phyloP scores from a whole-genome alignment of 2,329 filamentous ascomycete species.

The Colletotrichum tanaceti region DNA sequence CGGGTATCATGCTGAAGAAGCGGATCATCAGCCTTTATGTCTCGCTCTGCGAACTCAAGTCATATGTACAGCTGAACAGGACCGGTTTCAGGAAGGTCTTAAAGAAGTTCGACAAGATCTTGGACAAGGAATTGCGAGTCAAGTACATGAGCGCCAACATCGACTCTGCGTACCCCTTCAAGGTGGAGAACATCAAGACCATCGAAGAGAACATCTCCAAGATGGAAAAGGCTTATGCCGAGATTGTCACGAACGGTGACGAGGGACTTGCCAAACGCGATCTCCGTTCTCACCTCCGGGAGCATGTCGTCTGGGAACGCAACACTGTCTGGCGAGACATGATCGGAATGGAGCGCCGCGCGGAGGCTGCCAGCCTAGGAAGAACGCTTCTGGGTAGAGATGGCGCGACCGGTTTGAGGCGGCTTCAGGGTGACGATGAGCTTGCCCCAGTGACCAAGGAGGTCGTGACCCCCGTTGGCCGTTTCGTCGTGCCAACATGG shows the following conservation, averaged over 20 bases:
- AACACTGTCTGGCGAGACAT: conserved; percentile 99
- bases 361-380: conserved; percentile 92
- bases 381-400: conserved; percentile 83
- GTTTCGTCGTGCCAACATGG: conserved; percentile 81
- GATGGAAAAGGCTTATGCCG: conserved; percentile 84
- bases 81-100: conserved; percentile 96
- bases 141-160: conserved; percentile 81
- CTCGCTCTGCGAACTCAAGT: conserved; percentile 93
- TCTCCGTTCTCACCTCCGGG: conserved; percentile 87
- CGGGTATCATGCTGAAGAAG: conserved; percentile 90
- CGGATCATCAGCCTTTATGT: conserved; percentile 89
- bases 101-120: conserved; percentile 98
- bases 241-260: conserved; percentile 86
- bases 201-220: conserved; percentile 78
- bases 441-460: conserved; percentile 72
- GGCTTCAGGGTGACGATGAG: conserved; percentile 87
- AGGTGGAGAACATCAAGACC: conserved; percentile 73
- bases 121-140: conserved; percentile 82
- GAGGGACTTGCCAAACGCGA: conserved; percentile 82
- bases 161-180: conserved; percentile 84
- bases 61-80: conserved; percentile 94
- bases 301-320: conserved; percentile 98
- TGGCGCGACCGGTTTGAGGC: conserved; percentile 72
- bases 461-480: conserved; percentile 83
- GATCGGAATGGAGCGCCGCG: conserved; percentile 96